Conservation (phyloP, 202 grass and related monocot genomes). For the Setaria viridis region DNA sequence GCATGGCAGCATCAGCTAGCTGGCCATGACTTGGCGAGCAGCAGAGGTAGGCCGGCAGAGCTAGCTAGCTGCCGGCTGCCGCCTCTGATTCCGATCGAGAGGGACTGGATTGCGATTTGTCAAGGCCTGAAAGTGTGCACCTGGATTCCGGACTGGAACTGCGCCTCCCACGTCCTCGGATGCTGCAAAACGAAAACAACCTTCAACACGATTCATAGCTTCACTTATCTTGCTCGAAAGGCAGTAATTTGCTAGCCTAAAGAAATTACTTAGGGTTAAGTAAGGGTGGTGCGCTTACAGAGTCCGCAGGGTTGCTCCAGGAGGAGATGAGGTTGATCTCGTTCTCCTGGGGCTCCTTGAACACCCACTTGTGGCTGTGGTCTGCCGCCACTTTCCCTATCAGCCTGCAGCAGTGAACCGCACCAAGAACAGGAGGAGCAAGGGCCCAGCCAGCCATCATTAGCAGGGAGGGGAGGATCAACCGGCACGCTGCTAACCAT, state of each 20-base stretch:
- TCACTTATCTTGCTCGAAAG: background rate
- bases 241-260: background rate
- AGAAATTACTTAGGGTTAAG: background rate
- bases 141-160: conserved; percentile 93
- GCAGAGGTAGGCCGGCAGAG: conserved; percentile 20
- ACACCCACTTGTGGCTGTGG: conserved; percentile 97
- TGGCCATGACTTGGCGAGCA: conserved; percentile 4
- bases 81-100: background rate
- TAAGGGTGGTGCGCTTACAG: conserved; percentile 56
- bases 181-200: conserved; percentile 52
- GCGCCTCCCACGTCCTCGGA: conserved; percentile 98
- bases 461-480: background rate
- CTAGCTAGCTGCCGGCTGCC: background rate
- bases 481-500: background rate
- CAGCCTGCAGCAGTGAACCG: conserved; percentile 50
- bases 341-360: conserved; percentile 70
- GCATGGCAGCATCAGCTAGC: conserved; percentile 30
- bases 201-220: background rate
- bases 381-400: conserved; percentile 98
- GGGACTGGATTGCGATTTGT: conserved; percentile 43
- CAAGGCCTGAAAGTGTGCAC: conserved; percentile 53
- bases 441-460: background rate
- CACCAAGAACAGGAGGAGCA: conserved; percentile 13
- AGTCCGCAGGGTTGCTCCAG: conserved; percentile 88
- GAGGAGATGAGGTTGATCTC: conserved; percentile 66